Percentiles rank a stretch among this genome's conserved stretches.
Conservation (phyloP, 2,329 filamentous ascomycete genomes). For the Hawksworthiomyces lignivorus region DNA sequence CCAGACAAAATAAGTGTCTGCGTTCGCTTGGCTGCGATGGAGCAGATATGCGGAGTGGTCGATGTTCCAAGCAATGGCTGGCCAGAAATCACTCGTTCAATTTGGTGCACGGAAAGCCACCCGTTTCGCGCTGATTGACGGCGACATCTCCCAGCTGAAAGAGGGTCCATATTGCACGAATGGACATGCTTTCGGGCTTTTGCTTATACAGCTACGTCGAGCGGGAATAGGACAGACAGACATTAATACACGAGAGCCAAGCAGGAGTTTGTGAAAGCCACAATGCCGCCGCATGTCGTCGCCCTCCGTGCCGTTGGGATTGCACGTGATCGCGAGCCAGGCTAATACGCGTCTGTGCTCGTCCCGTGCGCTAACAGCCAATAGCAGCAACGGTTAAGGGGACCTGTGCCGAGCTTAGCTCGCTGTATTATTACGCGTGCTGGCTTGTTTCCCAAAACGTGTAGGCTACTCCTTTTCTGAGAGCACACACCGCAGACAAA, state of each 20-base stretch:
- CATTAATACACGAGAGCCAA: too few relatives aligned
- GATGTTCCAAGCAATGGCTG: neutral
- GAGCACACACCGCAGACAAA: neutral
- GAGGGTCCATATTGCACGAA: too few relatives aligned
- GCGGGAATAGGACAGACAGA: too few relatives aligned
- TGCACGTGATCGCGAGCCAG: conserved; percentile 2
- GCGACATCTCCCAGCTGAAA: too few relatives aligned
- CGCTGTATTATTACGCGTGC: conserved; percentile 1
- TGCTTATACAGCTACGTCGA: too few relatives aligned
- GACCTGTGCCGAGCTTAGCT: conserved; percentile 1
- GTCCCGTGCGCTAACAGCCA: conserved; percentile 4
- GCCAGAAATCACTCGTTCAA: too few relatives aligned
- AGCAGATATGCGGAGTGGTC: neutral
- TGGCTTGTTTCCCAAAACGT: neutral
- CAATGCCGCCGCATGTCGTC: too few relatives aligned
- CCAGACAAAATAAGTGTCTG: too few relatives aligned
- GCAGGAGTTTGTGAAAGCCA: too few relatives aligned
- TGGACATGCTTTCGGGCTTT: too few relatives aligned
- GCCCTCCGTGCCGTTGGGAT: neutral
- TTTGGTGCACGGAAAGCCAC: too few relatives aligned
- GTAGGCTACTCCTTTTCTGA: neutral
- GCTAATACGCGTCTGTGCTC: neutral
- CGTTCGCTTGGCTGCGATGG: neutral
- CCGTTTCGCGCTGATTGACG: too few relatives aligned
- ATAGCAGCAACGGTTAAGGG: conserved; percentile 5